Evolutionary conservation across 2,329 filamentous ascomycete genomes (phyloP).

Genomic region (Domatiomyces globalis): DNA sequence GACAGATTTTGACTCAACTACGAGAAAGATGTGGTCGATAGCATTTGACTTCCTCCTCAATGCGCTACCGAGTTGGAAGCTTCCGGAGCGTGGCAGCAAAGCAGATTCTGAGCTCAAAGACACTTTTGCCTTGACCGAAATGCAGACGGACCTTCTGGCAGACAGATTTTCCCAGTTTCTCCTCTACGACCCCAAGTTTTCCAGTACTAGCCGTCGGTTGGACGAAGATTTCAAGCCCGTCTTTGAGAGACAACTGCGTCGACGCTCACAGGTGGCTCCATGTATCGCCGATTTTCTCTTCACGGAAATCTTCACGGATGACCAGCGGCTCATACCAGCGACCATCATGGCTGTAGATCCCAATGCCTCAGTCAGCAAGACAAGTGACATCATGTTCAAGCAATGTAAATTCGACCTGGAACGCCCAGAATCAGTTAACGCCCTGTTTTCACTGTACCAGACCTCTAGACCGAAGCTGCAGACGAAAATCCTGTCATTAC

Average conservation of each 20-base stretch:
- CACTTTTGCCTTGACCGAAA: slow-evolving; percentile 51
- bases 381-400: slow-evolving; percentile 84
- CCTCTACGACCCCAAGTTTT: slow-evolving; percentile 43
- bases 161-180: slow-evolving; percentile 65
- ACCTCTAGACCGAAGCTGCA: slow-evolving; percentile 57
- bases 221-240: slow-evolving; percentile 28
- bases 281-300: slow-evolving; percentile 56
- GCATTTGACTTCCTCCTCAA: slow-evolving; percentile 75
- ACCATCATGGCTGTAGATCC: slow-evolving; percentile 70
- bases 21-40: slow-evolving; percentile 44
- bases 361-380: slow-evolving; percentile 65
- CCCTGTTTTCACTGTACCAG: slow-evolving; percentile 60
- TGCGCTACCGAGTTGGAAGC: slow-evolving; percentile 49
- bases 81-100: slow-evolving; percentile 63
- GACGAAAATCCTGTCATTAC: slow-evolving; percentile 58
- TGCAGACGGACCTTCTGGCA: slow-evolving; percentile 62
- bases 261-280: slow-evolving; percentile 19
- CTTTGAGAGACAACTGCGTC: slow-evolving; percentile 12
- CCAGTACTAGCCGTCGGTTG: slow-evolving; percentile 2
- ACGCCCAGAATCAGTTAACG: slow-evolving; percentile 45
- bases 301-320: slow-evolving; percentile 71
- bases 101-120: slow-evolving; percentile 59
- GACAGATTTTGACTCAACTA: slow-evolving; percentile 15
- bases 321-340: slow-evolving; percentile 70
- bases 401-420: slow-evolving; percentile 57